Evolutionary conservation across 768 basidiomycete species (phyloP), one percentile per base, ranked within the genome.

Genomic region (Pleurotus platypus): DNA sequence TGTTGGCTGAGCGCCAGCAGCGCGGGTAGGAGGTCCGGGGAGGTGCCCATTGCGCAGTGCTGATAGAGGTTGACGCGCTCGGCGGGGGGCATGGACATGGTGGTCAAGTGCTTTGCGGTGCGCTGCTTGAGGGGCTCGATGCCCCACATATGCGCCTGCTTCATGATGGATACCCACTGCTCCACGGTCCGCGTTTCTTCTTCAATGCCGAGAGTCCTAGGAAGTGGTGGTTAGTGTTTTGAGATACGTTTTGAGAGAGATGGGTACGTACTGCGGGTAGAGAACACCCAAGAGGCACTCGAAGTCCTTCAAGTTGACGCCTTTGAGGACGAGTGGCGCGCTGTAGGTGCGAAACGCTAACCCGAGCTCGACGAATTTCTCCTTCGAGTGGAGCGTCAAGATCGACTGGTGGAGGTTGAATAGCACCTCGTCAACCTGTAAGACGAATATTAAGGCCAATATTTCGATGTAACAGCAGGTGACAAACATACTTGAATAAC

Each of bases 141-240:
- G n/a, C 30, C 18, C 55, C 55, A 56, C 20, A 11, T 43, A n/a
- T 43, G 40, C 16, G 55, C 42, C 24, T 56, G 55, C 22, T 46
- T 46, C 15, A 56, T 16, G 15, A 56, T 56, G 5, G 55, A 56
- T 26, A 30, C 38, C 55, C 55, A 56, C 46, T 56, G 42, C 18
- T 46, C 42, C 2, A 24, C 15, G 6, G 53, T 30, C 16, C 35
- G 37, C 4, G 45, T 46, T 49, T 49, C 48, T 30, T 12, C 27
- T 11, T n/a, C 16, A 15, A 37, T 26, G 5, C n/a, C 30, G 24
- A 51, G 49, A 12, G n/a, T 18, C 30, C 16, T 30, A 8, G 16
- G 5, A 26, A 30, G 16, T 8, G 20, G 2, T 49, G 8, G 8
- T 16, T 4, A n/a, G n/a, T 13, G 35, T 2, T 24, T 26, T n/a